A percentile compares a stretch with the other conserved stretches of the same genome.
phyloP scores from a whole-genome alignment of 805 yeast species.

The Ogataea methanolica region DNA sequence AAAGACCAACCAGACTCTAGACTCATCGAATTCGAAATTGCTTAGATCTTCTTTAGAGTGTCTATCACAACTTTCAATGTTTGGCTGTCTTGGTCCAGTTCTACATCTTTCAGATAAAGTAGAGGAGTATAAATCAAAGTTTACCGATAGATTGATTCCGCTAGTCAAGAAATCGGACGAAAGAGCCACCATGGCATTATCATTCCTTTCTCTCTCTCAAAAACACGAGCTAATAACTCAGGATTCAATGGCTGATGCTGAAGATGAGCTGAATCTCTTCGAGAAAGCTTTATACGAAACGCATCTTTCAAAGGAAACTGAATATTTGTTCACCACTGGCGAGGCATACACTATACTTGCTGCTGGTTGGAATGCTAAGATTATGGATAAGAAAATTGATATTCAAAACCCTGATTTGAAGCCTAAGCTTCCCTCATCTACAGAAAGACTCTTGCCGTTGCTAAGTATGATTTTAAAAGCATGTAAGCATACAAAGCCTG shows the following conservation, averaged over 20 bases:
- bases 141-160: slow-evolving; percentile 30
- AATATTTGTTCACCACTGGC: slow-evolving; percentile 71
- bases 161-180: slow-evolving; percentile 57
- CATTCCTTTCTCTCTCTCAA: slow-evolving; percentile 44
- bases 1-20: slow-evolving; percentile 21
- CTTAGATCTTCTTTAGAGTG: slow-evolving; percentile 33
- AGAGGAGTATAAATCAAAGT: slow-evolving; percentile 14
- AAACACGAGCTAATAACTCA: slow-evolving; percentile 1
- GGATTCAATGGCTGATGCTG: slow-evolving; percentile 21
- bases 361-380: slow-evolving; percentile 69
- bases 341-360: slow-evolving; percentile 74
- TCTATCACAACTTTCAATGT: slow-evolving; percentile 40
- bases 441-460: slow-evolving; percentile 26
- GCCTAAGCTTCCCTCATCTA: slow-evolving; percentile 5
- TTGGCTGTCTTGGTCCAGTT: slow-evolving; percentile 41
- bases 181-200: slow-evolving; percentile 49
- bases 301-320: slow-evolving; percentile 67
- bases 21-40: slow-evolving; percentile 13
- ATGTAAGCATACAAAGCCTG: slow-evolving; percentile 65
- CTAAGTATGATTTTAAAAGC: slow-evolving; percentile 47
- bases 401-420: slow-evolving; percentile 33
- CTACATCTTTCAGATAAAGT: slow-evolving; percentile 17
- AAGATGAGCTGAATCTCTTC: slow-evolving; percentile 22
- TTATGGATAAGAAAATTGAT: slow-evolving; percentile 50
- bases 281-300: slow-evolving; percentile 50